phyloP scores from a whole-genome alignment of 768 basidiomycete species.

The Mycena indigotica region DNA sequence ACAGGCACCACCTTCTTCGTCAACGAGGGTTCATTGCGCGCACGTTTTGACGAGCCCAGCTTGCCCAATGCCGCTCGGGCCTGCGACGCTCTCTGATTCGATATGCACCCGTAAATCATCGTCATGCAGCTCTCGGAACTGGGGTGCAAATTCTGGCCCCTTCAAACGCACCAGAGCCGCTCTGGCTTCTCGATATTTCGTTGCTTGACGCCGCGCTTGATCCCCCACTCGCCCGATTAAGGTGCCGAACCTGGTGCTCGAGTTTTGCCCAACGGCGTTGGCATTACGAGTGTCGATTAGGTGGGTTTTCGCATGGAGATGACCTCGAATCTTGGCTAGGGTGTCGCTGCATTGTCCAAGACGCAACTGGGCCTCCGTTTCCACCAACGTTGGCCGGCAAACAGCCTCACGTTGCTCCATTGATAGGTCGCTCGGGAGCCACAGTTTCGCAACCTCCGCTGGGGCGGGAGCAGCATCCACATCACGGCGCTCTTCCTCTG shows the following conservation, averaged over 20 bases:
- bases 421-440: neutral
- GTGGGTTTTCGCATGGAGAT: slow-evolving; percentile 10
- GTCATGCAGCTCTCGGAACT: slow-evolving; percentile 7
- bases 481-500: neutral
- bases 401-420: neutral
- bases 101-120: neutral
- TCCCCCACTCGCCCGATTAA: slow-evolving; percentile 12
- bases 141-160: neutral
- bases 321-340: neutral
- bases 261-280: neutral
- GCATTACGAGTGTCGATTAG: slow-evolving; percentile 4
- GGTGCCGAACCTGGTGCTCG: neutral
- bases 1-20: neutral
- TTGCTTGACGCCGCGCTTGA: neutral
- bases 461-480: neutral
- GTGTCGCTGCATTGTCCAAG: slow-evolving; percentile 6
- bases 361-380: slow-evolving; percentile 1
- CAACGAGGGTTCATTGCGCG: neutral
- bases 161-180: neutral
- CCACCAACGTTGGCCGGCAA: neutral
- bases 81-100: neutral
- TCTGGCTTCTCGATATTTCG: slow-evolving; percentile 7
- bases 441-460: slow-evolving; percentile 13
- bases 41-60: neutral
- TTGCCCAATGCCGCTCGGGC: neutral